Conservation (phyloP, 2,329 filamentous ascomycete genomes). For the Sclerotinia borealis region DNA sequence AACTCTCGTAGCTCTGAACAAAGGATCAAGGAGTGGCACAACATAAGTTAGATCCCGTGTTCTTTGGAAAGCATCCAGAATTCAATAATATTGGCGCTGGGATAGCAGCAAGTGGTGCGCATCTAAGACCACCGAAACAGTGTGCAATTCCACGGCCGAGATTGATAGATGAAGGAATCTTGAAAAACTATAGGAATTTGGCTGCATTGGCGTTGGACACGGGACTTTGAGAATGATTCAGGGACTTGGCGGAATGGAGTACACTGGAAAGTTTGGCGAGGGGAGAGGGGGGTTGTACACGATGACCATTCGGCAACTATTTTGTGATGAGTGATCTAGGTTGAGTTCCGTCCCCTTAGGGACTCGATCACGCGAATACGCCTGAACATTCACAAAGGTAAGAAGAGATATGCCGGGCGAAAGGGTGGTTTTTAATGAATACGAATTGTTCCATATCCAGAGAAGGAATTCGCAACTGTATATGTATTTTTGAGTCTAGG, state of each 20-base stretch:
- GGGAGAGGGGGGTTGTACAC: not conserved
- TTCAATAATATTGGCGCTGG: not conserved
- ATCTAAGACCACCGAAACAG: not conserved
- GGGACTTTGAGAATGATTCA: not conserved
- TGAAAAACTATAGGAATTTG: not conserved
- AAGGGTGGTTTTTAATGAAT: not conserved
- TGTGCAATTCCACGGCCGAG: not conserved
- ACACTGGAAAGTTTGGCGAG: not conserved
- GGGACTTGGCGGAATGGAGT: not conserved
- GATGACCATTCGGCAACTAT: too few species aligned
- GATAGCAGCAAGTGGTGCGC: slow-evolving; percentile 1
- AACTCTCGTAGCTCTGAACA: not conserved
- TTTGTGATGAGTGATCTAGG: not conserved
- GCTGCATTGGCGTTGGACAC: not conserved
- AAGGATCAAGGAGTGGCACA: not conserved
- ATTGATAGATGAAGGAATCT: not conserved
- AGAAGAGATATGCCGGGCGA: not conserved
- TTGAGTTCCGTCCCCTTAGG: not conserved
- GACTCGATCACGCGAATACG: not conserved
- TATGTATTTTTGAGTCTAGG: not conserved
- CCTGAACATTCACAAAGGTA: not conserved
- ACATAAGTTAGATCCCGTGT: slow-evolving; percentile 4
- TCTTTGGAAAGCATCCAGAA: slow-evolving; percentile 10
- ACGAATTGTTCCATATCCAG: not conserved
- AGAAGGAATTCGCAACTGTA: not conserved